These are phyloP conservation scores for Populus hybrid DNA, from an alignment of 441 rosid genomes.

Conservation along the genomic window DNA sequence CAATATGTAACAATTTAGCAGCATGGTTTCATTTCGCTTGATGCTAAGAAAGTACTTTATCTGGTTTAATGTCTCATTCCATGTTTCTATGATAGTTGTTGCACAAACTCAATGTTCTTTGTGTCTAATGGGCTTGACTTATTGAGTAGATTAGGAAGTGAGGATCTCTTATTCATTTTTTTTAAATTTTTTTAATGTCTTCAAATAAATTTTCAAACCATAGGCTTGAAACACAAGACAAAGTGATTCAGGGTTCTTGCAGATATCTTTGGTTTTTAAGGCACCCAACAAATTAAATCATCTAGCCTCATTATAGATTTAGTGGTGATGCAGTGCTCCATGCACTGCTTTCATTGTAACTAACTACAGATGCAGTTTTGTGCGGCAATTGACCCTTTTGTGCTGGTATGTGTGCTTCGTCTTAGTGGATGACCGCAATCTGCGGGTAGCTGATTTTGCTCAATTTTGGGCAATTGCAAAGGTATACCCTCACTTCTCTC, in stretches of 20 bases:
- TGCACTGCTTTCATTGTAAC: slow-evolving; percentile 83
- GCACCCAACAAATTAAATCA: slow-evolving; percentile 36
- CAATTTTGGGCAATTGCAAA: slow-evolving; percentile 99
- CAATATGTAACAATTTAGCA: slow-evolving; percentile 19
- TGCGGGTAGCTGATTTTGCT: slow-evolving; percentile 99
- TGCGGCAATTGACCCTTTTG: slow-evolving; percentile 95
- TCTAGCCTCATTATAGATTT: slow-evolving; percentile 57
- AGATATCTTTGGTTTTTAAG: slow-evolving; percentile 27
- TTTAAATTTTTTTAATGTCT: neutral
- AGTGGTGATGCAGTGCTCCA: slow-evolving; percentile 75
- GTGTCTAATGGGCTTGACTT: slow-evolving; percentile 23
- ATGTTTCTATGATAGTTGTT: slow-evolving; percentile 11
- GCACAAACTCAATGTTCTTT: neutral
- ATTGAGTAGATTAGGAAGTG: slow-evolving; percentile 24
- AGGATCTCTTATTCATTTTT: slow-evolving; percentile 12
- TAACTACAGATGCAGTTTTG: slow-evolving; percentile 96
- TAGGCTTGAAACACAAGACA: slow-evolving; percentile 28
- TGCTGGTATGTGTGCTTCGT: slow-evolving; percentile 95
- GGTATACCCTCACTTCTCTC: slow-evolving; percentile 85
- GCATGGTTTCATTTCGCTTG: slow-evolving; percentile 26
- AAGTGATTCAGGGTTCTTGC: slow-evolving; percentile 22
- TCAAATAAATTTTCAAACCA: slow-evolving; percentile 17
- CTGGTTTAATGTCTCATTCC: slow-evolving; percentile 21
- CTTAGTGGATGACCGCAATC: slow-evolving; percentile 99
- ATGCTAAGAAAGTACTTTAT: slow-evolving; percentile 26